phyloP scores from a whole-genome alignment of 2,329 filamentous ascomycete species.

The Periconia digitata region DNA sequence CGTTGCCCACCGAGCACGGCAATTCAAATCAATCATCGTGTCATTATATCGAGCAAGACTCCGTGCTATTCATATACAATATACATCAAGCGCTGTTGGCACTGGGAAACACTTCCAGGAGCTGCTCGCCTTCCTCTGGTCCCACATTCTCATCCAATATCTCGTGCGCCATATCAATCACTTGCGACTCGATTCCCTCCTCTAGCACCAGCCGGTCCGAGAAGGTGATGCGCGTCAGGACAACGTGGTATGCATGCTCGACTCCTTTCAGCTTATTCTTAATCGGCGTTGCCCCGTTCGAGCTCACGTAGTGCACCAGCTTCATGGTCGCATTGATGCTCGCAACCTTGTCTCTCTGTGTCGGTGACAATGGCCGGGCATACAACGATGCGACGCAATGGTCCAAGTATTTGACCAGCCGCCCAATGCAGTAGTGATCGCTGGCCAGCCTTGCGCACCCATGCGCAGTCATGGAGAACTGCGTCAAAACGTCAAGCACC shows the following conservation, averaged over 20 bases:
- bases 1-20: no score
- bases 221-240: conserved; percentile 82
- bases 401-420: conserved; percentile 74
- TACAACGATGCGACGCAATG: conserved; percentile 69
- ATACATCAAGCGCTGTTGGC: conserved; percentile 16
- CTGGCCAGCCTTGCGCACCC: conserved; percentile 66
- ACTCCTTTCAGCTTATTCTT: conserved; percentile 73
- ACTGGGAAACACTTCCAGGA: conserved; percentile 49
- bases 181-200: conserved; percentile 72
- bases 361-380: conserved; percentile 26
- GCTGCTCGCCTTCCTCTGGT: conserved; percentile 71
- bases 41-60: no score
- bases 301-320: conserved; percentile 63
- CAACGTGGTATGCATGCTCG: conserved; percentile 79
- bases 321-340: conserved; percentile 62
- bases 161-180: conserved; percentile 77
- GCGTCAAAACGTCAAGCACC: conserved; percentile 51
- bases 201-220: conserved; percentile 79
- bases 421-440: conserved; percentile 70
- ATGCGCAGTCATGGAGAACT: conserved; percentile 62
- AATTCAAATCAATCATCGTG: no score
- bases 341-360: conserved; percentile 46
- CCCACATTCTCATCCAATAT: conserved; percentile 80
- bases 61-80: no score
- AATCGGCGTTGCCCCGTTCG: conserved; percentile 64